These are phyloP conservation scores for Aotearoamyces nothofagi DNA, from an alignment of 2,329 filamentous ascomycete genomes.

Conservation along the genomic window DNA sequence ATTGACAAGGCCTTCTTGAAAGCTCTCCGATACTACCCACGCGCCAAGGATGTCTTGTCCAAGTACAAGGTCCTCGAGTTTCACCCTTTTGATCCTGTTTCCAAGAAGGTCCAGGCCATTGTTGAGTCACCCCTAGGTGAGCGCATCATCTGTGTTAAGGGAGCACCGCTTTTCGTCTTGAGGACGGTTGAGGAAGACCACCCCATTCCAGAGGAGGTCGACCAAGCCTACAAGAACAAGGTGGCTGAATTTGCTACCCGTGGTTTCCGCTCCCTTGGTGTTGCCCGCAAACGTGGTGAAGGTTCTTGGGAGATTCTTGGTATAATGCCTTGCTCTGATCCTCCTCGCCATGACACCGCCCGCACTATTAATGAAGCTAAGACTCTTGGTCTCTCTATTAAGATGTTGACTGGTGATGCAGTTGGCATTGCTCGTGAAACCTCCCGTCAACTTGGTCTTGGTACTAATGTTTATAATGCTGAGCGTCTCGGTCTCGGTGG, in stretches of 20 bases:
- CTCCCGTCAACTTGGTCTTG: conserved; percentile 78
- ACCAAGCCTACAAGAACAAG: conserved; percentile 81
- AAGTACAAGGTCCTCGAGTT: conserved; percentile 80
- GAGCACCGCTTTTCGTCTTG: conserved; percentile 74
- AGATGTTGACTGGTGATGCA: conserved; percentile 92
- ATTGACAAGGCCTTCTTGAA: conserved; percentile 94
- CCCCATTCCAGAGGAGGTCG: conserved; percentile 59
- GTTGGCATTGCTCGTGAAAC: conserved; percentile 89
- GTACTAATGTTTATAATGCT: conserved; percentile 88
- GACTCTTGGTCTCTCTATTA: conserved; percentile 74
- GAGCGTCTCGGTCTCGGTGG: conserved; percentile 83
- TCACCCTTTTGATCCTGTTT: conserved; percentile 81
- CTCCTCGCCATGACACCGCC: conserved; percentile 78
- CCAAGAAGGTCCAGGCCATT: conserved; percentile 78
- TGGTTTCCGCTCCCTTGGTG: conserved; percentile 87
- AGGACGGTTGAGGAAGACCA: conserved; percentile 80
- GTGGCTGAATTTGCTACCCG: conserved; percentile 82
- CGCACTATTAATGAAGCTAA: conserved; percentile 86
- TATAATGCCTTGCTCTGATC: conserved; percentile 90
- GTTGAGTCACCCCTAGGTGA: conserved; percentile 75
- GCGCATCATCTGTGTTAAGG: conserved; percentile 80
- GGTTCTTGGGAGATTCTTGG: conserved; percentile 81
- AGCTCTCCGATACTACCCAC: conserved; percentile 66
- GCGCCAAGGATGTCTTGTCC: conserved; percentile 63
- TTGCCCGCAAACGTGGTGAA: conserved; percentile 76